Evolutionary conservation across 192 early-diverging fungal genomes (phyloP).

Genomic region (Pilaira anomala): DNA sequence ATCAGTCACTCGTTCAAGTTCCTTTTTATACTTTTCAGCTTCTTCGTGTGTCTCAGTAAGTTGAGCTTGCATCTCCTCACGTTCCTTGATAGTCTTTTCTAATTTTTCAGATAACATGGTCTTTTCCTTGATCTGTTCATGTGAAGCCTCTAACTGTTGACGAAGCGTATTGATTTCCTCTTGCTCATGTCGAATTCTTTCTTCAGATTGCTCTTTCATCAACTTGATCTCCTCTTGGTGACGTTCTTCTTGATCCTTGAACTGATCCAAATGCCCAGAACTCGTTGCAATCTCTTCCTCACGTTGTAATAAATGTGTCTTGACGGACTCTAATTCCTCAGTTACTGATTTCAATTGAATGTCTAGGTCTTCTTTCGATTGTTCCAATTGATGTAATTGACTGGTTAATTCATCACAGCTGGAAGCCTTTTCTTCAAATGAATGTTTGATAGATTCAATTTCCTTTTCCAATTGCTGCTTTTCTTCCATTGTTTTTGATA

Average conservation of each 20-base stretch:
- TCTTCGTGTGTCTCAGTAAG: neutral
- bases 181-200: neutral
- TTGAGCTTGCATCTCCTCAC: neutral
- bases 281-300: slow-evolving; percentile 1
- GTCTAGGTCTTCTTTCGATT: neutral
- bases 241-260: neutral
- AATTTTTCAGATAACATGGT: neutral
- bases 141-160: neutral
- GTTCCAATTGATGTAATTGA: neutral
- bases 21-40: neutral
- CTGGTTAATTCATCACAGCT: neutral
- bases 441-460: neutral
- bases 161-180: neutral
- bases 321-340: neutral
- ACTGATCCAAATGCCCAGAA: slow-evolving; percentile 7
- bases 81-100: neutral
- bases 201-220: neutral
- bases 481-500: neutral
- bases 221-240: neutral
- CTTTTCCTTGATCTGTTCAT: neutral
- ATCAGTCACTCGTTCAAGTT: neutral
- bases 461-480: slow-evolving; percentile 11
- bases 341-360: neutral
- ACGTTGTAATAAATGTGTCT: neutral
- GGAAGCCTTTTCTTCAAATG: neutral